Evolutionary conservation across 148 eudicot genomes (phyloP).

Genomic region (Vaccinium darrowii): DNA sequence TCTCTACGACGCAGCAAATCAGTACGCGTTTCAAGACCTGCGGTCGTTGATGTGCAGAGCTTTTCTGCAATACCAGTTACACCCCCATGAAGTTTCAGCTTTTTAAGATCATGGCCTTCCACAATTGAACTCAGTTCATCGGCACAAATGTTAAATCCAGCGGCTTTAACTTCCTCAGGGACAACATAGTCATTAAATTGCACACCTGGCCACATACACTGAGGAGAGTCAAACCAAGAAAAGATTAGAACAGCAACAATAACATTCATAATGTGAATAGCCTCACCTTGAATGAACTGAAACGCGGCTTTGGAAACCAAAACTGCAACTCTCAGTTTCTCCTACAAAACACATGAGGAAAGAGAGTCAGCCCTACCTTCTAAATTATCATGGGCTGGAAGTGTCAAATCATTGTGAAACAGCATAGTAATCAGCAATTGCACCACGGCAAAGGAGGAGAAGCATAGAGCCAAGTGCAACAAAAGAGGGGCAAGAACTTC

Average conservation of each 20-base stretch:
- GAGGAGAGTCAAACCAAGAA: background rate
- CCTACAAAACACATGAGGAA: constrained; percentile 33
- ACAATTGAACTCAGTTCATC: constrained; percentile 79
- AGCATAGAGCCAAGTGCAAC: background rate
- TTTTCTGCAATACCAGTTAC: constrained; percentile 63
- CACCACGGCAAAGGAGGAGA: background rate
- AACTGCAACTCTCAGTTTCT: constrained; percentile 67
- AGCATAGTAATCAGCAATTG: background rate
- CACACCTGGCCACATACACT: constrained; percentile 50
- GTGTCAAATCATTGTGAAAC: background rate
- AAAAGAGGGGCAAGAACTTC: background rate
- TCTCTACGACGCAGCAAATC: constrained; percentile 46
- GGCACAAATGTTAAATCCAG: constrained; percentile 80
- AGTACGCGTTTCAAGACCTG: constrained; percentile 48
- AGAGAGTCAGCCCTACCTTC: constrained; percentile 7
- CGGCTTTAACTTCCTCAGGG: constrained; percentile 70
- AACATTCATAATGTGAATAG: background rate
- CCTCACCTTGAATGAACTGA: constrained; percentile 59
- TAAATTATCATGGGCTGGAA: background rate
- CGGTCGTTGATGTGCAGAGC: constrained; percentile 53
- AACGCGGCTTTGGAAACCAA: constrained; percentile 68
- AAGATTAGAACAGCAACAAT: background rate
- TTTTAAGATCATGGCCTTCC: constrained; percentile 82
- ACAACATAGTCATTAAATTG: constrained; percentile 66
- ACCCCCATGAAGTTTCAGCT: constrained; percentile 71